Evolutionary conservation across 2,329 filamentous ascomycete species (phyloP), one percentile per base, ranked within the genome.

Genomic region (Penicillium brevicompactum): DNA sequence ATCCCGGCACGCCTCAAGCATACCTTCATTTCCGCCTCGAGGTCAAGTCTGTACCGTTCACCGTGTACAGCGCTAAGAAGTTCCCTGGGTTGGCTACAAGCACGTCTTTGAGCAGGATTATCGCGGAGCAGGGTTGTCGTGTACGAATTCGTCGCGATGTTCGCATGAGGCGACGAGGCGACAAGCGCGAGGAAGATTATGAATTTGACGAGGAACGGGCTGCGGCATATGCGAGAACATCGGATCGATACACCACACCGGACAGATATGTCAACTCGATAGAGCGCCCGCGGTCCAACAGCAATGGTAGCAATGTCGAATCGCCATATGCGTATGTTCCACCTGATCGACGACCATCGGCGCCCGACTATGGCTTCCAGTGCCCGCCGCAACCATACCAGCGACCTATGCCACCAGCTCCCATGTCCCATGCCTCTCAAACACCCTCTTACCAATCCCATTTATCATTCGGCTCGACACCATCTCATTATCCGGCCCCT

Each of bases 21-120:
- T 88, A 83, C 55, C 90, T 96, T 60, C 88, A 92, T 68, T 93
- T 91, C 78, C 85, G 92, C 51, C 85, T 97, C 77, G 91, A 96
- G 73, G 89, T 97, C 67, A 92, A 93, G 79, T 96, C 94, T 0
- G 78, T 83, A 11, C 86, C 90, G 0, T 97, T 99, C 73, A 87
- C 85, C 46, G 94, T 97, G 41, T 97, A 84, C 79, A 97, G 92
- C 66, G 94, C 94, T 49, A 99, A 97, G 86, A 97, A 97, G 79
- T 99, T 99, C 78, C 94, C 94, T 14, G 94, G 93, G 16, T 80
- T 97, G 56, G 88, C 90, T 43, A 91, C 94, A 73, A 97, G 92
- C 77, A 99, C 94, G 0, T 80, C 84, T 11, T 80, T 97, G 47
- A 97, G 92, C 76, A 89, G 92, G 59, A 89, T 91, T 34, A 92